Evolutionary conservation across 225 moss, liverwort and hornwort species (phyloP).

Genomic region (Pseudoscleropodium purum): DNA sequence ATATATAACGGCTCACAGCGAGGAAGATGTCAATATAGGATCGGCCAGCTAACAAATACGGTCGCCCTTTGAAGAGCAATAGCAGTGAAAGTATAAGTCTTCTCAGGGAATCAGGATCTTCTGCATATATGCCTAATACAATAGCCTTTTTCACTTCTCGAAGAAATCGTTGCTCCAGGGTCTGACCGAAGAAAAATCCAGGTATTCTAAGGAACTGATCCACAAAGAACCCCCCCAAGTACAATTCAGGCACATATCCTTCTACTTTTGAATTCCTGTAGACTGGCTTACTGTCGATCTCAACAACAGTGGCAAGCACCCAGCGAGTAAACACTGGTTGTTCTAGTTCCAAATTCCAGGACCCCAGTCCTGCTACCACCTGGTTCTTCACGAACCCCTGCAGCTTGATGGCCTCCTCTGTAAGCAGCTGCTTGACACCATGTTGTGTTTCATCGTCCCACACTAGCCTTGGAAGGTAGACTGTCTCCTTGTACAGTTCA

Average conservation of each 20-base stretch:
- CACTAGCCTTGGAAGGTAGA: constrained; percentile 65
- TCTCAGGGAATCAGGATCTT: constrained; percentile 60
- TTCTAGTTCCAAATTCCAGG: constrained; percentile 54
- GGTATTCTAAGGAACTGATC: constrained; percentile 86
- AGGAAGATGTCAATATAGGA: constrained; percentile 92
- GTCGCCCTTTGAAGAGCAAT: constrained; percentile 74
- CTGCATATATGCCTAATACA: constrained; percentile 55
- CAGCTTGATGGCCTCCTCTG: constrained; percentile 70
- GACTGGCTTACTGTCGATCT: constrained; percentile 38
- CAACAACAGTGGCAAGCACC: constrained; percentile 45
- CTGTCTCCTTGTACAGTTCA: constrained; percentile 47
- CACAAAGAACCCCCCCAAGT: constrained; percentile 84
- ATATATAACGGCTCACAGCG: constrained; percentile 60
- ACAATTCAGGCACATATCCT: constrained; percentile 73
- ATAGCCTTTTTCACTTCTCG: constrained; percentile 87
- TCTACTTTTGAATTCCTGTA: constrained; percentile 54
- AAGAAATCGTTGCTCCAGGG: constrained; percentile 74
- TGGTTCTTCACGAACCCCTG: constrained; percentile 48
- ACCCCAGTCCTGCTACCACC: constrained; percentile 35
- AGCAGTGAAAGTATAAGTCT: constrained; percentile 68
- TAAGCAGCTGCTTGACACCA: constrained; percentile 41
- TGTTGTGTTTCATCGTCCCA: constrained; percentile 76
- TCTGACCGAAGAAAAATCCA: constrained; percentile 51
- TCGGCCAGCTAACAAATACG: constrained; percentile 61
- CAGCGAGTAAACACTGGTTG: constrained; percentile 68